Base-by-base conservation (phyloP, 140 eudicot species). In the Erigeron philadelphicus region DNA sequence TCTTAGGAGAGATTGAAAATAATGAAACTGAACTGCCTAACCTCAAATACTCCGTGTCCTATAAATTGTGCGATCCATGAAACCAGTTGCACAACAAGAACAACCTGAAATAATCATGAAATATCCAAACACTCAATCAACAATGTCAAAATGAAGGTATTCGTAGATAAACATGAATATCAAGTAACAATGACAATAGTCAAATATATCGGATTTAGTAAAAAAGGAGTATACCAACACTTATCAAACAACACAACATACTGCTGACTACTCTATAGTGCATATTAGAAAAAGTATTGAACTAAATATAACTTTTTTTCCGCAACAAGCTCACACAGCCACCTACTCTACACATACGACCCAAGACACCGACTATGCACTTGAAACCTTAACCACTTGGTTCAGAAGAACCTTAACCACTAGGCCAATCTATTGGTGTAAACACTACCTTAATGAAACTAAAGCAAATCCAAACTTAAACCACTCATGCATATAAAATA, bases 31-130 rank as follows among this genome's bases (percentile, higher is more conserved):
- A 64, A 64, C 13, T 41, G 31, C 46, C 50, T 64, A 45, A 92
- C 98, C 98, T 92, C 98, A 74, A 88, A 92, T 21, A 83, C 73
- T 19, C 96, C 95, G 78, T 92, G 98, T 63, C 96, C 98, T 62
- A 92, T 63, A 77, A 88, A 86, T 64, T 92, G 98, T 11, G 86
- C 88, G n/a, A 75, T 78, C 98, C 98, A 92, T 67, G 93, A 92
- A 31, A 86, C 47, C 47, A 92, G 61, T 76, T 88, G 98, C 70
- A 81, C 86, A 54, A 73, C 93, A 64, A 92, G 80, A 79, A 82
- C 95, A 66, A 88, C 85, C 98, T 92, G 88, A 72, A 68, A 58
- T 71, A 31, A 41, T 19, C 66, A 70, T 44, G 7, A 61, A 17
- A 9, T 17, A 59, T 18, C 17, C 45, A 66, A 31, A 9, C 5